These are phyloP conservation scores for Fusarium setosum DNA, from an alignment of 2,329 filamentous ascomycete genomes.

Conservation along the genomic window DNA sequence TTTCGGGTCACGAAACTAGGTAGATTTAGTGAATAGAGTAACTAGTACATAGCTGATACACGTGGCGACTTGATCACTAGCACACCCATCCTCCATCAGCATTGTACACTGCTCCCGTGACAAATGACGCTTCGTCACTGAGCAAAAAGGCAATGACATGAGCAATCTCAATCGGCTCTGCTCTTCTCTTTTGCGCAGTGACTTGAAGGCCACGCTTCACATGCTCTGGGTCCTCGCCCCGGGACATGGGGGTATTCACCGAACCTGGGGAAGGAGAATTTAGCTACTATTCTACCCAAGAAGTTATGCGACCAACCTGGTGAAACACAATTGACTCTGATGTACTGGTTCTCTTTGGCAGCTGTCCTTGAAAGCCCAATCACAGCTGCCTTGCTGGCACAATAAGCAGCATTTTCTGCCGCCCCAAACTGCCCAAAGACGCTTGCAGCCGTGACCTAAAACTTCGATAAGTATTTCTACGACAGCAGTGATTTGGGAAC, in stretches of 20 bases:
- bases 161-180: conserved; percentile 18
- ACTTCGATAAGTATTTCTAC: conserved; percentile 49
- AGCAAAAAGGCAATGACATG: conserved; percentile 38
- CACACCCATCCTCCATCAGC: conserved; percentile 53
- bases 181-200: conserved; percentile 30
- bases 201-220: conserved; percentile 12
- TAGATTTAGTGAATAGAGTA: too few species aligned
- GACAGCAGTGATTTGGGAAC: conserved; percentile 31
- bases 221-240: conserved; percentile 18
- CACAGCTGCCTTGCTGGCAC: conserved; percentile 46
- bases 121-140: conserved; percentile 37
- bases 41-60: too few species aligned
- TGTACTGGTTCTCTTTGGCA: conserved; percentile 40
- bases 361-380: conserved; percentile 45
- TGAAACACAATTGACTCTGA: conserved; percentile 29
- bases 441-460: conserved; percentile 46
- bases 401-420: conserved; percentile 43
- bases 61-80: neutral
- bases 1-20: too few species aligned
- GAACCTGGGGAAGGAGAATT: conserved; percentile 9
- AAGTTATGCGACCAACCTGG: conserved; percentile 10
- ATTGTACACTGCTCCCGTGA: conserved; percentile 47
- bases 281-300: neutral
- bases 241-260: conserved; percentile 30
- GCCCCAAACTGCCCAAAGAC: conserved; percentile 45